Conservation (phyloP, 1,284 basidiomycete species). For the Trametes sp. region DNA sequence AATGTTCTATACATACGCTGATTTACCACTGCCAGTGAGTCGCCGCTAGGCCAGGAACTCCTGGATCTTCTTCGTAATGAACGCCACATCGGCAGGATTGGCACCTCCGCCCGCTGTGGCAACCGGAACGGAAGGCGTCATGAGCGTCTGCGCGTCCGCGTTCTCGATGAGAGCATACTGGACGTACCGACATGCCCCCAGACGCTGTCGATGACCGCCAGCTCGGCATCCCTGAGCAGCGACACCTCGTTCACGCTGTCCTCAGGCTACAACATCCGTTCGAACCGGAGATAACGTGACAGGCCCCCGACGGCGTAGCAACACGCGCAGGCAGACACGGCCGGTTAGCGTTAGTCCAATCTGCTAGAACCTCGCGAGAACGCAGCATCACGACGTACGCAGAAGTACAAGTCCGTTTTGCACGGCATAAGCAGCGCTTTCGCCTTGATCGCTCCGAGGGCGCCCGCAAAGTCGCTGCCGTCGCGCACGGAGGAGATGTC, state of each 20-base stretch:
- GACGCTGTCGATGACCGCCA: slow-evolving; percentile 30
- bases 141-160: background rate
- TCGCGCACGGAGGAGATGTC: slow-evolving; percentile 45
- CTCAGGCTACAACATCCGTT: slow-evolving; percentile 22
- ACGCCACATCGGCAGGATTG: slow-evolving; percentile 28
- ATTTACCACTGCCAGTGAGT: slow-evolving; percentile 3
- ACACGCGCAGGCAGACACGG: background rate
- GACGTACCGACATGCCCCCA: slow-evolving; percentile 33
- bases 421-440: slow-evolving; percentile 63
- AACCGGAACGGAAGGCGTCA: background rate
- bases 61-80: slow-evolving; percentile 30
- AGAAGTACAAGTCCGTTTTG: slow-evolving; percentile 67
- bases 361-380: background rate
- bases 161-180: background rate
- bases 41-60: slow-evolving; percentile 21
- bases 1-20: slow-evolving; percentile 8
- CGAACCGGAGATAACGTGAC: background rate
- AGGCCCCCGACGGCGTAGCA: background rate
- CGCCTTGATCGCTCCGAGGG: slow-evolving; percentile 44
- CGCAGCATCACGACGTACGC: slow-evolving; percentile 43
- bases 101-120: slow-evolving; percentile 28
- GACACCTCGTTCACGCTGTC: slow-evolving; percentile 30
- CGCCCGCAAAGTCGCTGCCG: slow-evolving; percentile 33
- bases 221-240: slow-evolving; percentile 20
- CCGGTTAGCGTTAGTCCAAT: slow-evolving; percentile 1